Base-by-base conservation (phyloP, 371 early-diverging fungal genomes). In the Mortierella sp. region DNA sequence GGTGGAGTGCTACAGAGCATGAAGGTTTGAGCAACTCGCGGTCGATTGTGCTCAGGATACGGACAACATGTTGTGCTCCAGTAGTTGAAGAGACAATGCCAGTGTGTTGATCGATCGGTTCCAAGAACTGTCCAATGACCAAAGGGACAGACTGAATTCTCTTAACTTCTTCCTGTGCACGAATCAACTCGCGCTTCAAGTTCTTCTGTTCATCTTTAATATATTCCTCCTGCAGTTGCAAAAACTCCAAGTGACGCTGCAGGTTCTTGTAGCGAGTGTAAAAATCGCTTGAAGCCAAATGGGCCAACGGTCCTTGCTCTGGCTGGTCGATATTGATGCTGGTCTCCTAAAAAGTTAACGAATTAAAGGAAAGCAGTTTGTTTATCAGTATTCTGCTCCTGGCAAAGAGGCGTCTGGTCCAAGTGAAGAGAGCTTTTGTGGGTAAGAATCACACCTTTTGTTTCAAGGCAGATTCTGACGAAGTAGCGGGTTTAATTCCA, bases 61-160 rank as follows among this genome's bases (percentile, higher is more conserved):
- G 95, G 32, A 98, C 99, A 56, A 99, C 93, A 76, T 96, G 95
- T 82, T 96, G 98, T 32, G 95, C 93, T 22, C 99, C 99, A 0
- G 99, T 95, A 4, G 99, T 99, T 17, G 98, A 97, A 23, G 96
- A 95, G 45, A 99, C 95, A 83, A 99, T 99, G 68, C 99, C 99
- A 2, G 98, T 97, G 77, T 97, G 94, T 77, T 95, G 93, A 87
- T 99, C 99, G 76, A 99, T 97, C 37, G 98, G 96, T 85, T 99
- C 99, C 56, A 99, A 85, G 86, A 99, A 99, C 85, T 99, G 99
- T 29, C 99, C 99, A 84, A 99, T 96, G 29, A 99, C 97, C 51
- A 99, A 89, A 32, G 99, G 99, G 19, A 99, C 99, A 23, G 98
- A 96, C 84, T 97, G 95, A 77, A 99, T 99, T 66, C 99, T 90